These are phyloP conservation scores for Ambrosia trifida DNA, from an alignment of 129 eudicot genomes.

Conservation along the genomic window DNA sequence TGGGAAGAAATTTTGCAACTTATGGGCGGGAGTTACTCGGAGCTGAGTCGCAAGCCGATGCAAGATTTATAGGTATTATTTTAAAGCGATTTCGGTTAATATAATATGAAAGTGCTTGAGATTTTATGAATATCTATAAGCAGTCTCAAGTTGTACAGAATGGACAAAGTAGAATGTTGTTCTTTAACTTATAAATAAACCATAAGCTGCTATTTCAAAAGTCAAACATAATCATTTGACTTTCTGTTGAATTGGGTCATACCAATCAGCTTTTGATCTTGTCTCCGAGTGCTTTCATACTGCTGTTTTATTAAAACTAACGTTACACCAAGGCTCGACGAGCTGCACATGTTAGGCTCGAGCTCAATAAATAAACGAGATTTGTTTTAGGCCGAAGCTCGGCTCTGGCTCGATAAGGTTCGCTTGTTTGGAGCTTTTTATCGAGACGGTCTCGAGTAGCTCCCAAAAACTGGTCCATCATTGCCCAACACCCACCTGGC, in stretches of 20 bases:
- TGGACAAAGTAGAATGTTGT: slow-evolving; percentile 32
- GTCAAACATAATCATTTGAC: slow-evolving; percentile 17
- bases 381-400: too few species aligned
- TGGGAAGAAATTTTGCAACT: slow-evolving; percentile 95
- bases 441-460: too few species aligned
- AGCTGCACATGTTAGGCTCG: too few species aligned
- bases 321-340: too few species aligned
- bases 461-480: slow-evolving; percentile 98
- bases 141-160: slow-evolving; percentile 43
- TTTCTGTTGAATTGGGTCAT: background rate
- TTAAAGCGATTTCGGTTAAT: slow-evolving; percentile 8
- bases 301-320: too few species aligned
- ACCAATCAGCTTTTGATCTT: too few species aligned
- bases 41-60: slow-evolving; percentile 93
- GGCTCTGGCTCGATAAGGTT: too few species aligned
- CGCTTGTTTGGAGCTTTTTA: too few species aligned
- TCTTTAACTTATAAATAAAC: slow-evolving; percentile 23
- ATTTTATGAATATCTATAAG: slow-evolving; percentile 16
- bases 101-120: slow-evolving; percentile 27
- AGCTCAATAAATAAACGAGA: too few species aligned
- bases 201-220: background rate
- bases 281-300: too few species aligned
- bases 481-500: slow-evolving; percentile 89
- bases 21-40: slow-evolving; percentile 96
- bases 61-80: slow-evolving; percentile 57